Evolutionary conservation across 306 rosid genomes (phyloP), one percentile per base, ranked within the genome.

Genomic region (Geum urbanum): DNA sequence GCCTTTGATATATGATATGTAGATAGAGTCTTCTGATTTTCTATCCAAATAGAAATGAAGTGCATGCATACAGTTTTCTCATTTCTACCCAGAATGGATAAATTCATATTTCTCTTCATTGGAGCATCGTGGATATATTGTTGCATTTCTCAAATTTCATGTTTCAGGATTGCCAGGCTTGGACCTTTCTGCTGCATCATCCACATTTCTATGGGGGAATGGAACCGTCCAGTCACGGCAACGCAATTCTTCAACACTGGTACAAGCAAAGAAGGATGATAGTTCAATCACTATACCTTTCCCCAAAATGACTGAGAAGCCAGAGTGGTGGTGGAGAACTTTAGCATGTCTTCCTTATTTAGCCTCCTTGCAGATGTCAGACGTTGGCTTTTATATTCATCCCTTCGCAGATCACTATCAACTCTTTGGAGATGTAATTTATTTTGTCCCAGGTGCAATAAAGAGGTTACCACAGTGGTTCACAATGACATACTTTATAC

Each of bases 281-380:
- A 82, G 78, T 67, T 85, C 91, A 10, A 76, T 82, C 24, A 74
- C 87, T 44, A 65, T 75, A 59, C 84, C 85, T 60, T 74, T 76
- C 73, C 85, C 96, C 7, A 67, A 77, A 72, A 75, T 74, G 51
- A 73, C 78, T 46, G 86, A 88, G 86, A 90, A 88, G 79, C 98
- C 97, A 35, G 89, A 85, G 62, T 92, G 98, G 98, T 86, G 96
- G 96, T 86, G 91, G 96, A 87, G 98, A 72, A 85, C 89, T 73
- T 71, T 92, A 73, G 88, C 90, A 12, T 88, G 96, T 54, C 8
- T 85, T 56, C 98, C 98, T 52, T 90, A 92, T 74, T 79, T 92
- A 40, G 32, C 84, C 7, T 84, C 97, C 49, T 35, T 88, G 78
- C 88, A 85, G 81, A 79, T 85, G 81, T 90, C 98, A 9, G 92